Evolutionary conservation across 1,284 basidiomycete genomes (phyloP).

Genomic region (Ganoderma boninense): DNA sequence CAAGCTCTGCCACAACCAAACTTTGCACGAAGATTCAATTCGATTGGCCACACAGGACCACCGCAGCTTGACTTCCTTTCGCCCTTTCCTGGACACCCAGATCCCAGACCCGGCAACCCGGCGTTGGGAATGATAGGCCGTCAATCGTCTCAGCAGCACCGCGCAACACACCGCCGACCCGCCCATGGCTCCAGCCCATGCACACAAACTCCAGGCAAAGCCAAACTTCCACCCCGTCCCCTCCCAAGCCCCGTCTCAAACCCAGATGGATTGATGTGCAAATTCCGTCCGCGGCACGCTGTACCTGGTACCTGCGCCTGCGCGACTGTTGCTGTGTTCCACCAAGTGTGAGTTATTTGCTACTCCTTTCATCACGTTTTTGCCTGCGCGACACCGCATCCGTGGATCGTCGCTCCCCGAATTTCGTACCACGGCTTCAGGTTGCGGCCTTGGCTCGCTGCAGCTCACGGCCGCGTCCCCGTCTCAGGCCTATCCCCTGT

Average conservation of each 20-base stretch:
- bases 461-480: neutral
- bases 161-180: neutral
- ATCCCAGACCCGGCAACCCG: neutral
- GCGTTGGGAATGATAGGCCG: neutral
- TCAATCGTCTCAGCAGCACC: neutral
- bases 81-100: neutral
- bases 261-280: neutral
- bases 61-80: neutral
- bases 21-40: neutral
- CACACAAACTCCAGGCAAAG: neutral
- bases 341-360: neutral
- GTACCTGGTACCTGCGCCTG: neutral
- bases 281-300: neutral
- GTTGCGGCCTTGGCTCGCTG: neutral
- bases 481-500: neutral
- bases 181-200: no score
- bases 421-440: neutral
- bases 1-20: slow-evolving; percentile 1
- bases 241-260: neutral
- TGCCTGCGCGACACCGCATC: slow-evolving; percentile 1
- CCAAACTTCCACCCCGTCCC: neutral
- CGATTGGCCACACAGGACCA: neutral
- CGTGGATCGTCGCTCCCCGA: neutral
- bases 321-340: neutral
- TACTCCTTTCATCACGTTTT: neutral